Evolutionary conservation across 805 yeast genomes (phyloP).

Genomic region (Pichia kluyveri): DNA sequence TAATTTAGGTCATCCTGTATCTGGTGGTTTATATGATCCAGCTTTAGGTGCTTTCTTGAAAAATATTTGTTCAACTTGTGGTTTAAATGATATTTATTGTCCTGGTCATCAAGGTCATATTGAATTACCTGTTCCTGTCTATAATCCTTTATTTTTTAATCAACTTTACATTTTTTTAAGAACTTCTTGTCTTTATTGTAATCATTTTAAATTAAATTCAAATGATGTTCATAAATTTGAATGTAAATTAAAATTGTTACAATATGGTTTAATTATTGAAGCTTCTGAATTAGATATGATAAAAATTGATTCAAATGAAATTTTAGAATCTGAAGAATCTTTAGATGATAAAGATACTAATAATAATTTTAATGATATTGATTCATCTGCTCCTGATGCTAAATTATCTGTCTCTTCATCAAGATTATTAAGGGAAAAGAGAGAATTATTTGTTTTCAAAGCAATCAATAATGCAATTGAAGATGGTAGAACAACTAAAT

Average conservation of each 20-base stretch:
- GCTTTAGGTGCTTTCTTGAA: constrained; percentile 90
- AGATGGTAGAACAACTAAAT: constrained; percentile 60
- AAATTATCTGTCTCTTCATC: constrained; percentile 16
- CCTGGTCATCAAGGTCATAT: constrained; percentile 99
- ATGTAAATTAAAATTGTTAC: constrained; percentile 74
- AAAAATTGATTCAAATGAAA: constrained; percentile 21
- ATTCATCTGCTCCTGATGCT: constrained; percentile 10
- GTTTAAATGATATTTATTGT: constrained; percentile 86
- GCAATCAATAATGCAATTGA: constrained; percentile 65
- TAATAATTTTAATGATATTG: constrained; percentile 17
- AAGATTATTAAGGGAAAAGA: constrained; percentile 40
- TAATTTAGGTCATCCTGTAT: constrained; percentile 89
- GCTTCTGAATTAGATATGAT: constrained; percentile 64
- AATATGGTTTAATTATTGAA: constrained; percentile 82
- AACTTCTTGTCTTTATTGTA: constrained; percentile 84
- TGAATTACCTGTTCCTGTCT: constrained; percentile 91
- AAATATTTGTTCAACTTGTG: constrained; percentile 91
- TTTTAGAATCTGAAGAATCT: constrained; percentile 36
- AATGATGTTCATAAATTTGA: constrained; percentile 66
- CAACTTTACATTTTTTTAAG: constrained; percentile 82
- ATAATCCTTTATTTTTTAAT: constrained; percentile 88
- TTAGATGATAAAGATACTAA: constrained; percentile 3
- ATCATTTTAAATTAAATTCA: constrained; percentile 63
- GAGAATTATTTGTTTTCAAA: constrained; percentile 64
- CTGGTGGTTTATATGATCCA: constrained; percentile 89